Evolutionary conservation across 2,329 filamentous ascomycete genomes (phyloP).

Genomic region (Cladobotryum mycophilum): DNA sequence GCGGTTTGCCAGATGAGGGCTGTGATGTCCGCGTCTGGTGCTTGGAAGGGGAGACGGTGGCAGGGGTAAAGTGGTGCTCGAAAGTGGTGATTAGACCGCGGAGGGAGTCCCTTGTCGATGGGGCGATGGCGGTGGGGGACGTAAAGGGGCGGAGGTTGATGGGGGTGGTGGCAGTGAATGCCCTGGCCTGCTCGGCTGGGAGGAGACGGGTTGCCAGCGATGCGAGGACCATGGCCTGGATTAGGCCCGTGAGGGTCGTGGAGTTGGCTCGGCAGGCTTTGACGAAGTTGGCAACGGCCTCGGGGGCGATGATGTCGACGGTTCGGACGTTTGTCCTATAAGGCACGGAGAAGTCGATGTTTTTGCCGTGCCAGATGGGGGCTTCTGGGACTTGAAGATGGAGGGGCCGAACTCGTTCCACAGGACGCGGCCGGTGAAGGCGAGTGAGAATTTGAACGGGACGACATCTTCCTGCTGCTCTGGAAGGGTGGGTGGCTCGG

Average conservation of each 20-base stretch:
- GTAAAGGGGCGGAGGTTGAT: constrained; percentile 39
- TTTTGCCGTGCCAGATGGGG: constrained; percentile 33
- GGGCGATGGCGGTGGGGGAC: constrained; percentile 14
- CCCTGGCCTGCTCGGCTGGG: constrained; percentile 23
- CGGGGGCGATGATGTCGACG: constrained; percentile 31
- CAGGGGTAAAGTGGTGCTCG: constrained; percentile 23
- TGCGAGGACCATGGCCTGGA: constrained; percentile 39
- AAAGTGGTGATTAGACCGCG: constrained; percentile 35
- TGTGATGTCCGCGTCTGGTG: constrained; percentile 15
- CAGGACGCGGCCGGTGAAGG: constrained; percentile 35
- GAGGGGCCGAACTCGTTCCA: constrained; percentile 35
- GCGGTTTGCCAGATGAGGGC: constrained; percentile 39
- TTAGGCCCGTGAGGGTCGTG: constrained; percentile 42
- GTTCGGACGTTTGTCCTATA: constrained; percentile 31
- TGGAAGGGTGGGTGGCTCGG: constrained; percentile 26
- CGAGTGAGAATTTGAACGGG: constrained; percentile 32
- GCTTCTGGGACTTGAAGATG: constrained; percentile 26
- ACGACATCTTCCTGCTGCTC: constrained; percentile 37
- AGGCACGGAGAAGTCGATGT: constrained; percentile 29
- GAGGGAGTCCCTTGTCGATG: constrained; percentile 27
- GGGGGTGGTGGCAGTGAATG: constrained; percentile 35
- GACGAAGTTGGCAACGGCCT: constrained; percentile 27
- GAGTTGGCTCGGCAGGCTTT: constrained; percentile 33
- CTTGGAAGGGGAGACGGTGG: constrained; percentile 21
- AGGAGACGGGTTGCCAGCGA: constrained; percentile 36